A percentile compares a stretch with the other conserved stretches of the same genome.
Conservation (phyloP, 768 basidiomycete genomes). For the Amanita polypyramis region DNA sequence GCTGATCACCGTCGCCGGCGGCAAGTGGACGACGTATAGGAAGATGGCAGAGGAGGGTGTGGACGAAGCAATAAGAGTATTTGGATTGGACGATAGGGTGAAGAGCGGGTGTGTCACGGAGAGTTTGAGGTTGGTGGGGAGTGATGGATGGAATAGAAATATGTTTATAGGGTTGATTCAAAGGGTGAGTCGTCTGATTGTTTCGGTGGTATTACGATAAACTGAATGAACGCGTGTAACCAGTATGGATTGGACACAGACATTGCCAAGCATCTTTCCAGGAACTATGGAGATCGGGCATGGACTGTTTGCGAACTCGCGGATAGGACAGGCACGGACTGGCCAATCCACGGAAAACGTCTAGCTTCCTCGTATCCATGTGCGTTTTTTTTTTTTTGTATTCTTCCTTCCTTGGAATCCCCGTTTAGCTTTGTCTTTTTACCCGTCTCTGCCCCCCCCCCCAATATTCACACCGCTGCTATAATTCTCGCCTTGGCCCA, state of each 20-base stretch:
- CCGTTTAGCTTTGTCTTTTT: background rate
- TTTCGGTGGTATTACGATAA: too few relatives aligned
- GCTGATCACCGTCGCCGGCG: slow-evolving; percentile 89
- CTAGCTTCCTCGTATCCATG: slow-evolving; percentile 70
- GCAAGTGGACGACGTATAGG: slow-evolving; percentile 98
- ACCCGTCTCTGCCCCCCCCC: background rate
- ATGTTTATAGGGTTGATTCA: slow-evolving; percentile 98
- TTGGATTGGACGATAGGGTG: slow-evolving; percentile 46
- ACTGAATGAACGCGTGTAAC: background rate
- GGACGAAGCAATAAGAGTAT: slow-evolving; percentile 74
- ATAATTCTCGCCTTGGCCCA: too few relatives aligned
- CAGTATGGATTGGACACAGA: slow-evolving; percentile 88
- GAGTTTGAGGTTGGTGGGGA: slow-evolving; percentile 75
- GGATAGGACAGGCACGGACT: slow-evolving; percentile 61
- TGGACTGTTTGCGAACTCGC: slow-evolving; percentile 88
- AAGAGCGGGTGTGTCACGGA: slow-evolving; percentile 69
- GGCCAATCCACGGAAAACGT: slow-evolving; percentile 81
- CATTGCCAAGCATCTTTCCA: slow-evolving; percentile 87
- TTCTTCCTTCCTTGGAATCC: background rate
- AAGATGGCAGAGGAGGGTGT: slow-evolving; percentile 96
- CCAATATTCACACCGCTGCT: background rate
- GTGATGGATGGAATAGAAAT: slow-evolving; percentile 88
- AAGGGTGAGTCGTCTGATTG: slow-evolving; percentile 38
- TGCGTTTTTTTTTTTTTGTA: slow-evolving; percentile 20
- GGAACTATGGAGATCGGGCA: slow-evolving; percentile 91